phyloP scores from a whole-genome alignment of 164 flowering plant species.

The Liquidambar formosana region DNA sequence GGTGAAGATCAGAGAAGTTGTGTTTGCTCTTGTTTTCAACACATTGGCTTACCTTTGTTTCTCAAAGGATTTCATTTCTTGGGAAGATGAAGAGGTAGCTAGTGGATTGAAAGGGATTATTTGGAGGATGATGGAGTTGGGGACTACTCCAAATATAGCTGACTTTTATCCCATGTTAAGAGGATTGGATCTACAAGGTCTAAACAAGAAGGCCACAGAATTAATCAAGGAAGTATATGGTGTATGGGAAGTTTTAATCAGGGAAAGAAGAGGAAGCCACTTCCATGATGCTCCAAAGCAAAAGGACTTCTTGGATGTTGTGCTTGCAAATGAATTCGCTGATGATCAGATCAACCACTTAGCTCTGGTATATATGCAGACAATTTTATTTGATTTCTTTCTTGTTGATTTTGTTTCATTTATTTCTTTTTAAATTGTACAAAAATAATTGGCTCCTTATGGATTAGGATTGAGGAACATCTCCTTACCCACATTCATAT shows the following conservation, averaged over 20 bases:
- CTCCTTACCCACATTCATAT: no score
- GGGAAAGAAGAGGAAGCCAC: slow-evolving; percentile 13
- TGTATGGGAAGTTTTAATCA: slow-evolving; percentile 10
- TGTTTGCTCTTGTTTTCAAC: background rate
- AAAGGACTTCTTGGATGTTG: slow-evolving; percentile 1
- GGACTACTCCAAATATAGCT: slow-evolving; percentile 10
- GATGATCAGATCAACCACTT: slow-evolving; percentile 26
- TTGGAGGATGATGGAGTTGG: background rate
- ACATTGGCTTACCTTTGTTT: background rate
- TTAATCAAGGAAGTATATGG: background rate
- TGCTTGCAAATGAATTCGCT: slow-evolving; percentile 4
- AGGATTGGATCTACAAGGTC: slow-evolving; percentile 22
- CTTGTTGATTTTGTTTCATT: background rate
- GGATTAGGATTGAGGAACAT: no score
- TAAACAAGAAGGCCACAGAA: background rate
- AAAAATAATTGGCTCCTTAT: no score
- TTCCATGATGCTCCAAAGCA: background rate
- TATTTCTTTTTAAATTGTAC: background rate
- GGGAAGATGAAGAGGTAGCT: background rate
- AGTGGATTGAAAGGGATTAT: background rate
- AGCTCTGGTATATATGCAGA: slow-evolving; percentile 13
- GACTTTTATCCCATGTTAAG: slow-evolving; percentile 13
- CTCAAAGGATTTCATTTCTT: background rate
- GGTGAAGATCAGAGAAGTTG: slow-evolving; percentile 5
- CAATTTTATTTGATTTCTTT: background rate